phyloP scores from a whole-genome alignment of 2,329 filamentous ascomycete genomes.

The Plenodomus lindquistii region DNA sequence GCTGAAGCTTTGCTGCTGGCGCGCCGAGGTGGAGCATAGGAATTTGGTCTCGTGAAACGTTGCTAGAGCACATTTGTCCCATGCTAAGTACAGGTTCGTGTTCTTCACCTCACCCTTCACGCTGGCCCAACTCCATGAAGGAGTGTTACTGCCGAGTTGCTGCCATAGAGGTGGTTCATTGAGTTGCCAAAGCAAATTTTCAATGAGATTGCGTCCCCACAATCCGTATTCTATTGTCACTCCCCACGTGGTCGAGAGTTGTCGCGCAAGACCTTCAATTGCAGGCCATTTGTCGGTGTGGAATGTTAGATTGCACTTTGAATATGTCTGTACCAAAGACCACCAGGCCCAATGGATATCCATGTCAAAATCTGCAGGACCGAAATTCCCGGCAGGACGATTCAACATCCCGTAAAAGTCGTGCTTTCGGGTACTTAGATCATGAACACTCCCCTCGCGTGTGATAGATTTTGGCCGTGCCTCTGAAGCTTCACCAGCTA shows the following conservation, averaged over 20 bases:
- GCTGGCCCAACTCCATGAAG: conserved; percentile 8
- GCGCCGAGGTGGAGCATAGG: neutral
- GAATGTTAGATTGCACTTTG: conserved; percentile 2
- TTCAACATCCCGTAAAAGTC: neutral
- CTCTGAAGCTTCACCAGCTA: neutral
- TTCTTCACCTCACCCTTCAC: conserved; percentile 1
- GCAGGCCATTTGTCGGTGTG: conserved; percentile 7
- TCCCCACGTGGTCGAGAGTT: neutral
- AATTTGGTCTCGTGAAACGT: neutral
- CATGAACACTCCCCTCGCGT: neutral
- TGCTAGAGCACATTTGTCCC: too few species aligned
- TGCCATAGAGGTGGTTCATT: neutral
- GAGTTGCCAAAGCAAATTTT: neutral
- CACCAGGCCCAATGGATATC: conserved; percentile 3
- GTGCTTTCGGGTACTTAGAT: neutral
- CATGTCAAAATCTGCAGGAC: neutral
- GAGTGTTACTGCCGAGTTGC: neutral
- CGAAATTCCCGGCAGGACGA: neutral
- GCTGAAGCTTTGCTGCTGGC: neutral
- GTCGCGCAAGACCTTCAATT: conserved; percentile 2
- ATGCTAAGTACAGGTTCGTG: too few species aligned
- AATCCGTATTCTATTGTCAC: neutral
- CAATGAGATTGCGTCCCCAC: neutral
- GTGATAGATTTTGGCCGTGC: too few species aligned
- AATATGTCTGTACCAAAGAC: conserved; percentile 1